Percentiles rank a stretch among this genome's conserved stretches.
Evolutionary conservation across 352 stramenopile species (phyloP).

Genomic region (Phytophthora litchii): DNA sequence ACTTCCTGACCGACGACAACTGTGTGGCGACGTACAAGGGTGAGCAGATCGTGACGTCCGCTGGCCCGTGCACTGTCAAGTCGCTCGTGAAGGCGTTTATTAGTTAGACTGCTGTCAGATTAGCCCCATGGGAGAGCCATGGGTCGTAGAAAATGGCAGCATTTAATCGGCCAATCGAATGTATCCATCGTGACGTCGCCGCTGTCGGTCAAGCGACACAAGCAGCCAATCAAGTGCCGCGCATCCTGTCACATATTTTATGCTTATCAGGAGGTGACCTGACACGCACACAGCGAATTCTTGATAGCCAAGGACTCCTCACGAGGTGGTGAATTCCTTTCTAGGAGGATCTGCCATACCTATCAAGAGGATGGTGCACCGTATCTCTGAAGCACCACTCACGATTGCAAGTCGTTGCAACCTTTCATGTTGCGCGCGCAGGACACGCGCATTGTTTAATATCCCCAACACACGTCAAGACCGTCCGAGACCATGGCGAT

Average conservation of each 20-base stretch:
- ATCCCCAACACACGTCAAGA: conserved; percentile 2
- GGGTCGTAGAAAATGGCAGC: conserved; percentile 24
- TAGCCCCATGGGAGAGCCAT: conserved; percentile 11
- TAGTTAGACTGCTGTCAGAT: conserved; percentile 45
- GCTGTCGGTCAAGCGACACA: neutral
- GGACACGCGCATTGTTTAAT: conserved; percentile 2
- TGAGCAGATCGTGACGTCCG: conserved; percentile 72
- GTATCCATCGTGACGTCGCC: conserved; percentile 3
- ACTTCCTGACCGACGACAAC: conserved; percentile 71
- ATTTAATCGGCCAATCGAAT: conserved; percentile 9
- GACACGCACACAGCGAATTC: no score
- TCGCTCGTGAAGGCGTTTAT: conserved; percentile 74
- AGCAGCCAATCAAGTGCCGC: conserved; percentile 5
- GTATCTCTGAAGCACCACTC: conserved; percentile 28
- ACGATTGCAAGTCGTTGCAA: conserved; percentile 15
- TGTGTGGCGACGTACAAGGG: conserved; percentile 86
- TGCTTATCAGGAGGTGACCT: neutral
- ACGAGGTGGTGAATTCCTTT: neutral
- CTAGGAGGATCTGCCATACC: neutral
- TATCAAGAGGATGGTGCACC: conserved; percentile 11
- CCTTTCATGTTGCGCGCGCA: neutral
- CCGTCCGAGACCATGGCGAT: conserved; percentile 29
- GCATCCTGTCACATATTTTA: conserved; percentile 17
- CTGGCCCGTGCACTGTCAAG: conserved; percentile 62
- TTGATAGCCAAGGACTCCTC: no score